Evolutionary conservation across 352 stramenopile species (phyloP), one percentile per base, ranked within the genome.

Genomic region (Saprolegnia diclina): DNA sequence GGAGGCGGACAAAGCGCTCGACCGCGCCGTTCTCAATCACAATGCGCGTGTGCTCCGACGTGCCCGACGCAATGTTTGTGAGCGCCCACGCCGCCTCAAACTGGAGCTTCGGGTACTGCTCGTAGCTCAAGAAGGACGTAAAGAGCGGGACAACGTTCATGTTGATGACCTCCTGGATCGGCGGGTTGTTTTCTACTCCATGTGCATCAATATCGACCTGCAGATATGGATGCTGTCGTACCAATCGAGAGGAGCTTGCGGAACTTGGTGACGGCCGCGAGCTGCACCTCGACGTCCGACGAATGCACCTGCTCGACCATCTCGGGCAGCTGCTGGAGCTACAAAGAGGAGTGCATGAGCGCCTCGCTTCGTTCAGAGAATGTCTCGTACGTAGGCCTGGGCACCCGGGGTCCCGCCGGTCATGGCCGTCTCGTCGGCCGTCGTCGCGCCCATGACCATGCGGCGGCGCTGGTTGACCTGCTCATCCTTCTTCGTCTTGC

Each of bases 41-140:
- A 21, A 98, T 92, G 55, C 97, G 89, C 0, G 98, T 99, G 78
- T 99, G 95, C 16, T 99, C 89, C 19, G 92, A 98, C 14, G 97
- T 99, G 56, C 97, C 97, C 16, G 93, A 99, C 11, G 97, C 97
- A 72, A 99, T 99, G 76, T 99, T 99, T 24, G 98, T 99, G 5
- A 99, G 80, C 18, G 97, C 97, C 98, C 98, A 99, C 6, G 98
- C 97, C 11, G 97, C 95, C 77, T 99, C 97, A 78, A 99, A 99
- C 77, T 99, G 97, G 64, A 98, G 83, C 68, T 92, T 78, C 3
- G 83, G 82, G 73, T 93, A 97, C 72, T 98, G 90, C 63, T 98
- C 88, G 52, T 90, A 83, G 67, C 90, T 80, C 26, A 99, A 79
- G 79, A 99, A 99, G 56, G 98, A 82, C 18, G 99, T 95, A 53